phyloP scores from a whole-genome alignment of 176 grass and related monocot genomes.

The Oropetium thomaeum region DNA sequence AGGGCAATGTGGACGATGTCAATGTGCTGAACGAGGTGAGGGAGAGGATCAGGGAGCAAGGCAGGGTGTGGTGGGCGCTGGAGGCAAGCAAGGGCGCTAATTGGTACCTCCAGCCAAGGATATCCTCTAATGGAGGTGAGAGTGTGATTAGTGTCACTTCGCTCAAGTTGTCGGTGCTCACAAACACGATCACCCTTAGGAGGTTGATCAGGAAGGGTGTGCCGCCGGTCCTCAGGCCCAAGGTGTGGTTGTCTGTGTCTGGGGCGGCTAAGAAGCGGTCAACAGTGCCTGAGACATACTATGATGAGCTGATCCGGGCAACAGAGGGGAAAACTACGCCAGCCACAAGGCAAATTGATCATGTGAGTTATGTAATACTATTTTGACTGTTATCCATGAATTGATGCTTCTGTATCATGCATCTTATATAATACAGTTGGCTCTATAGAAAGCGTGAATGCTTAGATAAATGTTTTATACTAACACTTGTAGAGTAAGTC shows the following conservation, averaged over 20 bases:
- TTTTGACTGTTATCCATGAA: not conserved
- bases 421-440: not conserved
- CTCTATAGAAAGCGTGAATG: not conserved
- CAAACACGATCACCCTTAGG: slow-evolving; percentile 70
- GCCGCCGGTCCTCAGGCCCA: slow-evolving; percentile 61
- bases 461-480: not conserved
- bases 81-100: slow-evolving; percentile 86
- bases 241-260: slow-evolving; percentile 86
- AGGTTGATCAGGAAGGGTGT: slow-evolving; percentile 88
- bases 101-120: slow-evolving; percentile 84
- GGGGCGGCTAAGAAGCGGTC: slow-evolving; percentile 89
- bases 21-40: slow-evolving; percentile 92
- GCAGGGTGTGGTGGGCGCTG: slow-evolving; percentile 83
- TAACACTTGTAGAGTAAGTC: not conserved
- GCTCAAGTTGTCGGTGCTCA: slow-evolving; percentile 73
- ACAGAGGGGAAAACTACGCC: slow-evolving; percentile 84
- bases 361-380: slow-evolving; percentile 51
- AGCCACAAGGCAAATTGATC: slow-evolving; percentile 90
- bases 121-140: slow-evolving; percentile 58
- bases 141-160: slow-evolving; percentile 61
- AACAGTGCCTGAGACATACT: slow-evolving; percentile 92
- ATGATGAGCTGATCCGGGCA: slow-evolving; percentile 81
- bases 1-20: slow-evolving; percentile 91
- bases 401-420: not conserved
- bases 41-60: slow-evolving; percentile 90